phyloP scores from a whole-genome alignment of 2,329 filamentous ascomycete genomes.

The Colletotrichum sp. region DNA sequence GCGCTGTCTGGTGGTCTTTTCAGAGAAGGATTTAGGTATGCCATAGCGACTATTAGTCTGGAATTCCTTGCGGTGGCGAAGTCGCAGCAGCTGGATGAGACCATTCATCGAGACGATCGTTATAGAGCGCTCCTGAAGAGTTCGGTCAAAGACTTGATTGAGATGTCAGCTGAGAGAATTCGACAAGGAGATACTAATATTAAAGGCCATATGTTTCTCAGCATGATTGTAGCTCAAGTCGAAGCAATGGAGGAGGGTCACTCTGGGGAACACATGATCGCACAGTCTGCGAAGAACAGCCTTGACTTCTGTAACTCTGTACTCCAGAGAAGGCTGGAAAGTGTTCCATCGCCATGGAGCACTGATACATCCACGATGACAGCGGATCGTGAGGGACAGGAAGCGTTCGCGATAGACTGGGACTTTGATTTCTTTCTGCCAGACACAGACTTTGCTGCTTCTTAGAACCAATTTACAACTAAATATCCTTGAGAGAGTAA shows the following conservation, averaged over 20 bases:
- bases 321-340: background rate
- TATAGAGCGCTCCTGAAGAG: background rate
- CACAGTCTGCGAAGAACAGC: background rate
- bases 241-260: background rate
- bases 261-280: background rate
- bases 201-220: background rate
- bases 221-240: background rate
- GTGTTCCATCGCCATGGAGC: background rate
- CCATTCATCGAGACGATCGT: background rate
- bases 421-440: background rate
- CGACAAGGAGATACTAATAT: background rate
- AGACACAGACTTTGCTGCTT: background rate
- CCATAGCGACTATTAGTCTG: background rate
- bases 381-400: background rate
- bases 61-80: background rate
- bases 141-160: background rate
- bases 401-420: background rate
- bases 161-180: background rate
- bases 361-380: background rate
- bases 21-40: background rate
- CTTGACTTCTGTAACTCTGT: background rate
- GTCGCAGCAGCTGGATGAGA: background rate
- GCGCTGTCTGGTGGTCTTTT: background rate
- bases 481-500: fast-evolving
- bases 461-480: background rate